Evolutionary conservation across 108 stramenopile genomes (phyloP).

Genomic region (Conticribra guillardii): DNA sequence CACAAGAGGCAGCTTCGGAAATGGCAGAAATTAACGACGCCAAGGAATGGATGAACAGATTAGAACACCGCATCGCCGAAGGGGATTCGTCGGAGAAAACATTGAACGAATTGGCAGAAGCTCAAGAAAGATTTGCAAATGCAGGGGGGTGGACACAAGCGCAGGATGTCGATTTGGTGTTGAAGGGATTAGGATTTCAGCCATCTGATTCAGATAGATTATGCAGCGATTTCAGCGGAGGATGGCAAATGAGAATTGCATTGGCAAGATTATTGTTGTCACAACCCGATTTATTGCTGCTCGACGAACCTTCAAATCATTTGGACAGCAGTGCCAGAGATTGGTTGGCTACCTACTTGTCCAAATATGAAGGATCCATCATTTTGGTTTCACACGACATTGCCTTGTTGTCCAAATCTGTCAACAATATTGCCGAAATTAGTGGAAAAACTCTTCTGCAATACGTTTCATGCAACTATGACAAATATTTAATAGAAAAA

Average conservation of each 20-base stretch:
- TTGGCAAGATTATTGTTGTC: constrained; percentile 86
- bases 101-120: constrained; percentile 62
- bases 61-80: constrained; percentile 45
- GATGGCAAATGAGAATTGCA: constrained; percentile 96
- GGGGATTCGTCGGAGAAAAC: constrained; percentile 69
- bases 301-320: constrained; percentile 93
- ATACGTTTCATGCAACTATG: constrained; percentile 74
- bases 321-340: constrained; percentile 70
- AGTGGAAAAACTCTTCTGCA: constrained; percentile 57
- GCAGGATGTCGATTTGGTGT: constrained; percentile 76
- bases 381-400: constrained; percentile 90
- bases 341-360: constrained; percentile 87
- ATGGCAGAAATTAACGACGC: constrained; percentile 80
- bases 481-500: constrained; percentile 77
- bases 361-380: constrained; percentile 82
- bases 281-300: constrained; percentile 76
- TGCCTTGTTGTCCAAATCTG: constrained; percentile 69
- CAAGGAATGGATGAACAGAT: constrained; percentile 42
- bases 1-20: constrained; percentile 87
- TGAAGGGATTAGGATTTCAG: constrained; percentile 89
- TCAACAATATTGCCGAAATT: constrained; percentile 89
- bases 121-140: constrained; percentile 69
- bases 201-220: constrained; percentile 70
- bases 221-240: constrained; percentile 89
- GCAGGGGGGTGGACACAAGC: constrained; percentile 91